These are phyloP conservation scores for Neurospora tetrasperma DNA, from an alignment of 495 filamentous ascomycete species.

Conservation along the genomic window DNA sequence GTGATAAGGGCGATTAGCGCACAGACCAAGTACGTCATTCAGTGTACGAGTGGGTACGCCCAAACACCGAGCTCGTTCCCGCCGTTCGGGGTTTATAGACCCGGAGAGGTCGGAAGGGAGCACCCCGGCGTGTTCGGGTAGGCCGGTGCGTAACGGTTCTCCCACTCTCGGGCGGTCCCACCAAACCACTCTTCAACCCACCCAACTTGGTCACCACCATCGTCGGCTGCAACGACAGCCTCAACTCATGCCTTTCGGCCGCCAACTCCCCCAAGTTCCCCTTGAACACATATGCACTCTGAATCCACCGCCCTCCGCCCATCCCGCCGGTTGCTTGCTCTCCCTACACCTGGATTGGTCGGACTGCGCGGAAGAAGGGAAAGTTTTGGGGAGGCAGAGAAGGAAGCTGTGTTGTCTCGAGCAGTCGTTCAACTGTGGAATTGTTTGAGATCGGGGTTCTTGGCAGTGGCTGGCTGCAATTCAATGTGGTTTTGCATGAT, in stretches of 20 bases:
- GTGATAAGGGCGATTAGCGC: neutral
- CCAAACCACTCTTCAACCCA: too few relatives aligned
- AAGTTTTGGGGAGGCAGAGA: slow-evolving; percentile 37
- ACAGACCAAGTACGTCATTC: slow-evolving; percentile 12
- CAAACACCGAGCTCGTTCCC: neutral
- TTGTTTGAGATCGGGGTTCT: slow-evolving; percentile 44
- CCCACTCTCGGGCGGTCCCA: too few relatives aligned
- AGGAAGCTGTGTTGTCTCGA: slow-evolving; percentile 27
- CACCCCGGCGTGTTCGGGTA: neutral
- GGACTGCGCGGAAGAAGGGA: slow-evolving; percentile 38
- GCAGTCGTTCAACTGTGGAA: slow-evolving; percentile 27
- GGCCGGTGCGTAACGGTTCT: neutral
- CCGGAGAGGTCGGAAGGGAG: neutral
- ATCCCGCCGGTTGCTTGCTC: slow-evolving; percentile 37
- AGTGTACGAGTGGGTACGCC: neutral
- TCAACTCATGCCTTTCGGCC: slow-evolving; percentile 39
- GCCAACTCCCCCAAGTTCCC: slow-evolving; percentile 30
- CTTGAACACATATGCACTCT: slow-evolving; percentile 41
- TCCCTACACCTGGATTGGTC: slow-evolving; percentile 42
- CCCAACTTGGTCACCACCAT: slow-evolving; percentile 29
- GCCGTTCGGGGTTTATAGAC: neutral
- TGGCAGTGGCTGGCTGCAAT: slow-evolving; percentile 38
- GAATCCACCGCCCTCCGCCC: slow-evolving; percentile 40
- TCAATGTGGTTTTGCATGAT: slow-evolving; percentile 23
- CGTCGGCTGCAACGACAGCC: slow-evolving; percentile 45